Evolutionary conservation across 805 yeast species (phyloP), one percentile per base, ranked within the genome.

Genomic region (Metschnikowia similis): DNA sequence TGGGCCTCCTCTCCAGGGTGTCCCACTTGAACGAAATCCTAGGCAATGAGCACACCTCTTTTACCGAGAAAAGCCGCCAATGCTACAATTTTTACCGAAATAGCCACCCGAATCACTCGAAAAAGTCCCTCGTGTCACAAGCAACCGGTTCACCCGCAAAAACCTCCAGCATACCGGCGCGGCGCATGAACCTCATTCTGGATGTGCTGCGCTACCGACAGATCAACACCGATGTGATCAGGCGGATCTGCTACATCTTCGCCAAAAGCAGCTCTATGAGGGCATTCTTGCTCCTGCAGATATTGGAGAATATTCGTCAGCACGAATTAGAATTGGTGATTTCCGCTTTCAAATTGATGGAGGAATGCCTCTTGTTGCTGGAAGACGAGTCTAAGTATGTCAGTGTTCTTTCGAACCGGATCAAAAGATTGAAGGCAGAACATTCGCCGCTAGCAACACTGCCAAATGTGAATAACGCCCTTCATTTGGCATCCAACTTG

Each of bases 251-350:
- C 39, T 27, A 8, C 10, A 43, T 43, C 30, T 30, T 35, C 34
- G 21, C 38, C 7, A 10, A 27, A 34, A 27, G 8, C 46, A 35
- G 45, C 36, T 35, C 46, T 11, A 43, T 43, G 46, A 26, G 39
- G 46, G 46, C 46, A 26, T 43, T 43, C 14, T 28, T 43, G 11
- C 39, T 43, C n/a, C 46, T 35, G 40, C 31, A 43, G 32, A 27
- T 43, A 7, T 30, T 43, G 40, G 40, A 31, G 8, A 43, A 43
- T 16, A 43, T 43, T 16, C 39, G 39, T 6, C 31, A 14, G 8
- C 28, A 32, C n/a, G 17, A 43, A 27, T 35, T 43, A 14, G 17
- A 14, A 6, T 16, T 27, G 26, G 39, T 43, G 21, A 5, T 35
- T 3, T 27, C 34, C n/a, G 46, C 46, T 3, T 43, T 7, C 28